Base-by-base conservation (phyloP, 2,329 filamentous ascomycete genomes). In the Didymella sp. region DNA sequence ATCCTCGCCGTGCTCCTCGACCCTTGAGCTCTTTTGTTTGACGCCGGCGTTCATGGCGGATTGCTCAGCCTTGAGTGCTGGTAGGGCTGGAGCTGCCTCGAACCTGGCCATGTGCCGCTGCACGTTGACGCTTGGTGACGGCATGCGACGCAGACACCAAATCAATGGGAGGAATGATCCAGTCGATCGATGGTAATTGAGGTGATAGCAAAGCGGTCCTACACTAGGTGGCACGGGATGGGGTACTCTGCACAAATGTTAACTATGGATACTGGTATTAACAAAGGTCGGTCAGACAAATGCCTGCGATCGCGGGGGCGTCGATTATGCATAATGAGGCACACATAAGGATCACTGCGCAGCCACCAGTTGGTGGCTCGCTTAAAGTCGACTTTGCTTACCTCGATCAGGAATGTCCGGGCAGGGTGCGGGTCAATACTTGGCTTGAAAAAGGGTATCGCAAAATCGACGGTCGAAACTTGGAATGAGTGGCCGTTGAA, bases 351-450 rank as follows among this genome's bases (percentile, higher is more conserved):
- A 22, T 22, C 35, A 22, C 13, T n/a, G 56, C 43, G 46, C 40
- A 53, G 48, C 53, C 42, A 46, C 51, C 33, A 43, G 35, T 19
- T 38, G 55, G 53, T 42, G 38, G 44, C 50, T 64, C 56, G 58
- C 58, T 65, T 68, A 62, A 15, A 22, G n/a, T 45, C 30, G 51
- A 45, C 19, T 24, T 15, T 63, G 55, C 64, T 67, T 67, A 68
- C 66, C 66, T 61, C 50, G 49, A 58, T 37, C 30, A 58, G 56
- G 30, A 60, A 48, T 6, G 50, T 48, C 31, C 17, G 45, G 25
- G 42, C 38, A 28, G 33, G 30, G 31, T 50, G 27, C 11, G 13
- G 21, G 42, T 25, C 2, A 22, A 22, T 30, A 17, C 11, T 22
- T 13, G 31, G 9, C 9, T 30, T 38, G 17, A 9, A 5, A n/a